Conservation (phyloP, 1,139 yeast species). For the Kodamaea derodonti region DNA sequence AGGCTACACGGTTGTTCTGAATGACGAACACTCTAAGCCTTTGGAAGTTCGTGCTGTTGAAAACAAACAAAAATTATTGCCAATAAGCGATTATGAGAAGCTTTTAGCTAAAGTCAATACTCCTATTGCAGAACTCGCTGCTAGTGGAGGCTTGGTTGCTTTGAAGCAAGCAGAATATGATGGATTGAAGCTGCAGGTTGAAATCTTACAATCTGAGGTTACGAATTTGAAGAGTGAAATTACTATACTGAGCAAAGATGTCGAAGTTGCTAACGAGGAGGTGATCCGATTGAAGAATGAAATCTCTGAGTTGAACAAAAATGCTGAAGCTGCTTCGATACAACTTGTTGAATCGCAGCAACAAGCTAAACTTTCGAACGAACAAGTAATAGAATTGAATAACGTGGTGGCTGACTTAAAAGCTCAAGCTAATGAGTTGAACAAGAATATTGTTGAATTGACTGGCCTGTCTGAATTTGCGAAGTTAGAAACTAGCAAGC, state of each 20-base stretch:
- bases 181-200: slow-evolving; percentile 5
- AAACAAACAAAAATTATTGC: slow-evolving; percentile 10
- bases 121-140: slow-evolving; percentile 14
- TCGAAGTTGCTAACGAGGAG: neutral
- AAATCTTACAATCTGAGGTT: neutral
- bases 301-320: neutral
- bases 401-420: neutral
- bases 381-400: neutral
- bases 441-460: neutral
- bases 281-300: neutral
- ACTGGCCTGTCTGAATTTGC: neutral
- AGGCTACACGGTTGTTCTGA: slow-evolving; percentile 14
- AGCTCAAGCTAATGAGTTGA: too few species aligned
- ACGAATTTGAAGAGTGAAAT: neutral
- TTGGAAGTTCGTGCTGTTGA: slow-evolving; percentile 2
- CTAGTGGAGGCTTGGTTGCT: slow-evolving; percentile 5
- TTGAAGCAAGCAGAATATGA: slow-evolving; percentile 5
- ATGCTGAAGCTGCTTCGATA: too few species aligned
- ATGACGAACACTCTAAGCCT: slow-evolving; percentile 4
- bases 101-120: slow-evolving; percentile 20
- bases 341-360: neutral
- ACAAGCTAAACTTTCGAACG: neutral
- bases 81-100: slow-evolving; percentile 20
- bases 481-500: neutral
- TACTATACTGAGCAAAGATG: neutral